Conservation (phyloP, 1,139 yeast species). For the Debaryomycetaceae sp. region DNA sequence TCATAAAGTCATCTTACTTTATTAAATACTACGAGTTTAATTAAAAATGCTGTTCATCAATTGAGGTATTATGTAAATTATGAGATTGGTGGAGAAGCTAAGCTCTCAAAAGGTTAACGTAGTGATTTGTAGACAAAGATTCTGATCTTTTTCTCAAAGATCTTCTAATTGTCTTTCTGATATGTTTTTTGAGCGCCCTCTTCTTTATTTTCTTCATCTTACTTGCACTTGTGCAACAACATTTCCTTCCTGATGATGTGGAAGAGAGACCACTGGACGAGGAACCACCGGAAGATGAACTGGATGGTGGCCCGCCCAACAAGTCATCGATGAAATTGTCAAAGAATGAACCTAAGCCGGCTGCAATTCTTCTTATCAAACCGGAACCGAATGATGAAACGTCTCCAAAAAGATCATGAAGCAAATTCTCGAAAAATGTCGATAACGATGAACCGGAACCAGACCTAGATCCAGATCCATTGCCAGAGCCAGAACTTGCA, state of each 20-base stretch:
- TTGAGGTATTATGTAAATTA: neutral
- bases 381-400: neutral
- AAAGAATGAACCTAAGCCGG: neutral
- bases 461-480: too few relatives aligned
- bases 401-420: neutral
- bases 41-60: neutral
- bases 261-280: conserved; percentile 1
- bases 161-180: conserved; percentile 14
- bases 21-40: too few relatives aligned
- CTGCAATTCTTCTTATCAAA: neutral
- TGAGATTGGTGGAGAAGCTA: neutral
- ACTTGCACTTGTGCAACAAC: conserved; percentile 9
- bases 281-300: conserved; percentile 1
- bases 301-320: conserved; percentile 10
- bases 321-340: neutral
- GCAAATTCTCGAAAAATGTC: neutral
- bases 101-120: neutral
- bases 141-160: conserved; percentile 7
- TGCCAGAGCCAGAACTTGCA: neutral
- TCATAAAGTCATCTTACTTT: too few relatives aligned
- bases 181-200: conserved; percentile 16
- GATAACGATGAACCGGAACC: neutral
- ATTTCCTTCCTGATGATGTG: conserved; percentile 10
- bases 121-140: neutral
- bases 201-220: conserved; percentile 12